Evolutionary conservation across 2,329 filamentous ascomycete genomes (phyloP), one percentile per base, ranked within the genome.

Genomic region (Ascosphaera apis): DNA sequence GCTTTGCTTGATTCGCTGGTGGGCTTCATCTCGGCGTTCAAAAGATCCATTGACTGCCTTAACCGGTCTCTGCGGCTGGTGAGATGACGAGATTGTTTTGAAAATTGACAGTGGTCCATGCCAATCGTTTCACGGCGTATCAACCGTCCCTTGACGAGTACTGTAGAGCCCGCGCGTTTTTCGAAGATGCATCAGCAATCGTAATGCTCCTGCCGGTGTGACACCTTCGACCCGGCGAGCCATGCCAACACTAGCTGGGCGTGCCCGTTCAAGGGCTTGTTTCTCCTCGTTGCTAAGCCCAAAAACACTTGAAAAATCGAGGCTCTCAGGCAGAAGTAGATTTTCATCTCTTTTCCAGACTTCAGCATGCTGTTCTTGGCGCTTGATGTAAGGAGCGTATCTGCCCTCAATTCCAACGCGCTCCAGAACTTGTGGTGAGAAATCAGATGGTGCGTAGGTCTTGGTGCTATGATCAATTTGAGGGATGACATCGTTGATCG

Each of bases 231-330:
- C 70, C 11, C 88, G 62, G 34, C 82, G 66, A 21, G 86, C 86
- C 65, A 93, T 88, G 0, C 81, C 86, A 15, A 98, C 63, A 41
- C 71, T 91, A 55, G 91, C 81, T 0, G 88, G 88, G 36, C 70
- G 62, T 1, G 81, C 77, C 2, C 63, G 59, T 39, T 68, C 66
- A 25, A 98, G 61, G 3, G 76, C 66, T 18, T 70, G 64, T 53
- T 69, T 75, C 60, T 95, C 88, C 39, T 81, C 83, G 27, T 72
- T 67, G 38, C 79, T 83, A 36, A 98, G 60, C 0, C 83, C 83
- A 23, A 66, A 61, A 1, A 98, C 65, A 9, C 54, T 47, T 31
- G 70, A 64, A 47, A 93, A 98, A 46, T 93, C 72, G 11, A 95
- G 52, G 43, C 83, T 72, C 0, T 63, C 44, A 0, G 86, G 82